Conservation (phyloP, 441 rosid genomes). For the Oxalis stricta region DNA sequence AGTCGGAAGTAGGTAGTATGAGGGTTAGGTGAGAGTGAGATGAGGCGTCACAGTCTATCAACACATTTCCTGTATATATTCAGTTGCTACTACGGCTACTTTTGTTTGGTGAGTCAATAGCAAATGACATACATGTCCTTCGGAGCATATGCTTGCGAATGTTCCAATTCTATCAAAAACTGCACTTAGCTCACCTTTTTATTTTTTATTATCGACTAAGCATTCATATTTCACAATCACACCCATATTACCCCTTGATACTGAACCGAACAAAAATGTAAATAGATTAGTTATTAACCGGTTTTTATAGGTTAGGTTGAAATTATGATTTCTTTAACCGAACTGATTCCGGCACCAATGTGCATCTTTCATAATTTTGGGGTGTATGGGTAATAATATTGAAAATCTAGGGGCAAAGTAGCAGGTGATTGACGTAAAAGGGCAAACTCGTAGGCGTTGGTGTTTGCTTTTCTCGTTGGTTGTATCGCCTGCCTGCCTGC, state of each 20-base stretch:
- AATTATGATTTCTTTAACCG: no score
- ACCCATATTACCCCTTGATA: no score
- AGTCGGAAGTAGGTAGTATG: no score
- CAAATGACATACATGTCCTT: slow-evolving; percentile 9
- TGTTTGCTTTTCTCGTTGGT: slow-evolving; percentile 16
- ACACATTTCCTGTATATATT: background rate
- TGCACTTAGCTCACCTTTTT: background rate
- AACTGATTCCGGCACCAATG: no score
- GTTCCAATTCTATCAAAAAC: background rate
- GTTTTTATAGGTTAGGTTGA: no score
- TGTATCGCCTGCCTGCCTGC: slow-evolving; percentile 11
- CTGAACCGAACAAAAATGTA: no score
- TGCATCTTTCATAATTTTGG: no score
- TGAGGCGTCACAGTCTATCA: no score
- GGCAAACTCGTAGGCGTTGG: background rate
- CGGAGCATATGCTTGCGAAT: slow-evolving; percentile 7
- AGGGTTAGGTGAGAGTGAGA: background rate
- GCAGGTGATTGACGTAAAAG: background rate
- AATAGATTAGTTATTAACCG: no score
- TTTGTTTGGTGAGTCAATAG: slow-evolving; percentile 3
- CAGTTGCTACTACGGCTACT: background rate
- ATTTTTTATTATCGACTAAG: background rate
- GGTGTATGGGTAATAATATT: background rate
- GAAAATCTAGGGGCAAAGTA: background rate
- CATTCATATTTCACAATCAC: background rate